Evolutionary conservation across 352 stramenopile genomes (phyloP).

Genomic region (Pseudoperonospora humuli): DNA sequence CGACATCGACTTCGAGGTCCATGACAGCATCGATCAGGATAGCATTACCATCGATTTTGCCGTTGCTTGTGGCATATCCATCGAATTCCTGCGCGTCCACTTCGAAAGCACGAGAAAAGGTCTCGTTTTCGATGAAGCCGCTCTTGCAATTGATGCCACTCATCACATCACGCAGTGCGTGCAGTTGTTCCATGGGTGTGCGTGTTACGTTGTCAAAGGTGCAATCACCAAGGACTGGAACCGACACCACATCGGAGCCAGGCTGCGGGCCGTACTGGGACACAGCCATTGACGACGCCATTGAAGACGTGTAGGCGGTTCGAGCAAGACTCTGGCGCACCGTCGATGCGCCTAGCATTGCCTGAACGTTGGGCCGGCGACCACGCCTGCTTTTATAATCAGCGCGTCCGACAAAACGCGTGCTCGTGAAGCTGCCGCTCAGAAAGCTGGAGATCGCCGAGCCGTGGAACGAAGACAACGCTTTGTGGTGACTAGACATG

Average conservation of each 20-base stretch:
- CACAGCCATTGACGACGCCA: constrained; percentile 27
- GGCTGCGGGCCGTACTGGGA: constrained; percentile 49
- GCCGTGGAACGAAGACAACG: constrained; percentile 22
- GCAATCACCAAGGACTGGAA: constrained; percentile 63
- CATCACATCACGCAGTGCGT: constrained; percentile 72
- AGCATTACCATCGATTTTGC: constrained; percentile 61
- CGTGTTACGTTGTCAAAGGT: constrained; percentile 36
- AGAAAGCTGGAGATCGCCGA: constrained; percentile 44
- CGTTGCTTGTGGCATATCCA: constrained; percentile 43
- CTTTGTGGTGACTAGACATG: neutral
- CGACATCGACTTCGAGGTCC: constrained; percentile 57
- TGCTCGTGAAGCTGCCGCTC: constrained; percentile 32
- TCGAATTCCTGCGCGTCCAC: constrained; percentile 43
- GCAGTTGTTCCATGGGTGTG: constrained; percentile 50
- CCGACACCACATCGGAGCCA: constrained; percentile 41
- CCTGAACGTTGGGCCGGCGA: constrained; percentile 50
- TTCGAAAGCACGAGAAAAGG: constrained; percentile 73
- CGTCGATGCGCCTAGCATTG: constrained; percentile 59
- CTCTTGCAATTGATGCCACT: constrained; percentile 50
- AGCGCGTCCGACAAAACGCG: constrained; percentile 25
- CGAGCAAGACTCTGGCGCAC: constrained; percentile 43
- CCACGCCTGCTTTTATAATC: constrained; percentile 26
- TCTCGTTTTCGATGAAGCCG: constrained; percentile 61
- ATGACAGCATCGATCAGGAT: constrained; percentile 78
- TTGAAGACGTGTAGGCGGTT: constrained; percentile 36